Base-by-base conservation (phyloP, 352 stramenopile species). In the Aphanomyces euteiches region DNA sequence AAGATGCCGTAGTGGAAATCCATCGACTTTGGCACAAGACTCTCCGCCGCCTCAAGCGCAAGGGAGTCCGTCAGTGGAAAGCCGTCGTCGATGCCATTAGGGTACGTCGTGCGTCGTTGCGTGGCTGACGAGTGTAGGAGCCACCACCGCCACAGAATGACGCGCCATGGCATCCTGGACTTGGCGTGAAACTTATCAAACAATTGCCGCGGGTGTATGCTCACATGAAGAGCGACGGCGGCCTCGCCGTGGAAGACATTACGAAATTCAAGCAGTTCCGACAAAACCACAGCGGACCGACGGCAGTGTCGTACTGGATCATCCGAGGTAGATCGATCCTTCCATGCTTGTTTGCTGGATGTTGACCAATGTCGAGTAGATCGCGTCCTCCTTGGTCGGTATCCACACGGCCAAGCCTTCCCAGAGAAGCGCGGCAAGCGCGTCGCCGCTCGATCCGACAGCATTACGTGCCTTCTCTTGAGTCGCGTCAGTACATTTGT, bases 291-390 rank as follows among this genome's bases (percentile, higher is more conserved):
- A 72, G 75, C 0, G 84, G 87, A 0, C 85, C 85, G 6, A 89
- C 83, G 0, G 83, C 90, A 64, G 74, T 75, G 56, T 91, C 83
- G 38, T 90, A 87, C 66, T 93, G 85, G 87, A 69, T 92, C 63
- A 66, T 93, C 41, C 81, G 81, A 45, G 66, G 72, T 38, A 58
- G 13, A 19, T 15, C 5, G 13, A 2, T 21, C n/a, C 15, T 64
- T 28, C 28, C 28, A 28, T 28, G 28, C 28, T 28, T 28, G 5
- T 2, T 58, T 34, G 19, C n/a, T n/a, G n/a, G n/a, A n/a, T n/a
- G n/a, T n/a, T n/a, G n/a, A n/a, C n/a, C n/a, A n/a, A n/a, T 6
- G 13, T 54, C 21, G 39, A 38, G 21, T 67, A 60, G 69, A 73
- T 4, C 77, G 80, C 8, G 69, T 93, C 39, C 77, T 93, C 12